phyloP scores from a whole-genome alignment of 371 early-diverging fungal genomes.

The Mortierella sp. region DNA sequence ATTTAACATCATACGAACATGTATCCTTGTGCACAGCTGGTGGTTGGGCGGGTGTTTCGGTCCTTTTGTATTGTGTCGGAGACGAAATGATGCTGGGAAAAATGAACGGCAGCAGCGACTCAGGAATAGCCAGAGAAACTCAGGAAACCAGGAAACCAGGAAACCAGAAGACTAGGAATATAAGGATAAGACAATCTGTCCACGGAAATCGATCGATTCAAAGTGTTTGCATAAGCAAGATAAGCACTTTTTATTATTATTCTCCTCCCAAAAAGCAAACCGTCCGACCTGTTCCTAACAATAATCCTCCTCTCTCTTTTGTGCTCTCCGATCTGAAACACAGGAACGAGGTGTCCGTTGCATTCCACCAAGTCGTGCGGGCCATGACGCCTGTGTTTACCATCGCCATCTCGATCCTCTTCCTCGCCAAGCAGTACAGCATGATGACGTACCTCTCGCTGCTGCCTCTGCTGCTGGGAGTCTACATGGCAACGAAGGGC shows the following conservation, averaged over 20 bases:
- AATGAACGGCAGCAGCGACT: too few relatives aligned
- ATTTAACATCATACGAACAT: too few relatives aligned
- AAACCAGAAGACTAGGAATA: neutral
- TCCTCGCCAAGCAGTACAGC: conserved; percentile 69
- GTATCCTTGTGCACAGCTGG: too few relatives aligned
- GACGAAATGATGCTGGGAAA: too few relatives aligned
- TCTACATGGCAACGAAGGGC: conserved; percentile 85
- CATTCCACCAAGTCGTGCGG: conserved; percentile 90
- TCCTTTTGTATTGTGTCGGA: too few relatives aligned
- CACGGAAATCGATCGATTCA: too few relatives aligned
- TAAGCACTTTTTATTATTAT: too few relatives aligned
- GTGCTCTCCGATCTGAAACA: neutral
- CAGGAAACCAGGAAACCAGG: neutral
- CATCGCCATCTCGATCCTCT: conserved; percentile 69
- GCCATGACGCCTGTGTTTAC: conserved; percentile 90
- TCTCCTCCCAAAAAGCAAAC: too few relatives aligned
- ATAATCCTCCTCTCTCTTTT: conserved; percentile 1
- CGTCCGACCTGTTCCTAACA: neutral
- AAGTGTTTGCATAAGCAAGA: too few relatives aligned
- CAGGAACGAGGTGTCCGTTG: conserved; percentile 66
- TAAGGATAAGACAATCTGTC: neutral
- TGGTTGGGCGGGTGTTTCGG: too few relatives aligned
- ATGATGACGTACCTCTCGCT: conserved; percentile 71
- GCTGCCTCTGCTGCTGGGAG: conserved; percentile 80
- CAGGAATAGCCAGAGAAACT: too few relatives aligned